Percentiles rank a stretch among this genome's conserved stretches.
These are phyloP conservation scores for Helianthus annuus DNA, from an alignment of 129 eudicot genomes.

Conservation along the genomic window HanXRQr2.0-SUNRISE NC_035443.2:16406901-16407400, in stretches of 20 bases:
- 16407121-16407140: not conserved
- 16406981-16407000: not conserved
- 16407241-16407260: too few relatives aligned
- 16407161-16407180: not conserved
- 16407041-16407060: constrained; percentile 7
- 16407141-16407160: not conserved
- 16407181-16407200: too few relatives aligned
- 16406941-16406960: constrained; percentile 25
- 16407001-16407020: constrained; percentile 15
- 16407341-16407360: too few relatives aligned
- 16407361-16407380: too few relatives aligned
- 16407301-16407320: too few relatives aligned
- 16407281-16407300: too few relatives aligned
- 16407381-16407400: too few relatives aligned
- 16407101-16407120: not conserved
- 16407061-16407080: not conserved
- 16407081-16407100: not conserved
- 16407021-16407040: constrained; percentile 5
- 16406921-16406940: constrained; percentile 15
- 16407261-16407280: too few relatives aligned
- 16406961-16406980: not conserved
- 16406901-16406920: constrained; percentile 13
- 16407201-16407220: too few relatives aligned
- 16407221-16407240: too few relatives aligned
- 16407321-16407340: too few relatives aligned